These are phyloP conservation scores for Acanthamoeba sp. DNA, from an alignment of 208 protist species.

Conservation along the genomic window DNA sequence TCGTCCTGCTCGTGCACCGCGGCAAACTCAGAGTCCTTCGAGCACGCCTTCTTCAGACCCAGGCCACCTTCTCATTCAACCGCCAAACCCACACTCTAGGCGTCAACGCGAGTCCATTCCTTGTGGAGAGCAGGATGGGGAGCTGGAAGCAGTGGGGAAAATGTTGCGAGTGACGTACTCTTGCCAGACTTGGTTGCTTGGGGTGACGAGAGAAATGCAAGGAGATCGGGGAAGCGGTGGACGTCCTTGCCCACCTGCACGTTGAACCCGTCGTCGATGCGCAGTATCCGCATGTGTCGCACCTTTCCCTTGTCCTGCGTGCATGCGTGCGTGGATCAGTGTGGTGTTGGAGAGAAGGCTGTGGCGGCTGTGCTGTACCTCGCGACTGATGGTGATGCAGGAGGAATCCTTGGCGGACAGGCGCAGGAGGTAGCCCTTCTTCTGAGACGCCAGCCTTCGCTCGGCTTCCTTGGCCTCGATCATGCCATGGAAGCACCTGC, in stretches of 20 bases:
- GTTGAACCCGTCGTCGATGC: neutral
- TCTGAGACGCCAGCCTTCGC: neutral
- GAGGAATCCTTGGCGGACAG: neutral
- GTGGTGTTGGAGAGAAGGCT: too few relatives aligned
- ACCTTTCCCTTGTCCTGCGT: neutral
- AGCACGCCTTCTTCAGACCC: neutral
- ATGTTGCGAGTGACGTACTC: too few relatives aligned
- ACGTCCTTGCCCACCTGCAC: constrained; percentile 31
- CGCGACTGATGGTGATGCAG: constrained; percentile 53
- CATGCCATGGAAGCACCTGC: constrained; percentile 19
- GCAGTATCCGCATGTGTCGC: neutral
- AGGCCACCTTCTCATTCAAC: constrained; percentile 16
- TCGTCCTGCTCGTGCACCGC: neutral
- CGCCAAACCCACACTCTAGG: too few relatives aligned
- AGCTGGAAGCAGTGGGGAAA: too few relatives aligned
- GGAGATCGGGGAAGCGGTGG: neutral
- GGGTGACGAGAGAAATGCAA: neutral
- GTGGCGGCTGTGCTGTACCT: neutral
- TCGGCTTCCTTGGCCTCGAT: constrained; percentile 57
- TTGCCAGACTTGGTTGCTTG: neutral
- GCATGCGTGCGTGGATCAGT: too few relatives aligned
- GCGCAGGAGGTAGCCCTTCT: constrained; percentile 51
- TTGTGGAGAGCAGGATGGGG: too few relatives aligned
- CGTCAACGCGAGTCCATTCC: too few relatives aligned
- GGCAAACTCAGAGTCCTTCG: constrained; percentile 14